A percentile compares a stretch with the other conserved stretches of the same genome.
These are phyloP conservation scores for Candida sanyaensis DNA, from an alignment of 1,139 yeast genomes.

Conservation along the genomic window DNA sequence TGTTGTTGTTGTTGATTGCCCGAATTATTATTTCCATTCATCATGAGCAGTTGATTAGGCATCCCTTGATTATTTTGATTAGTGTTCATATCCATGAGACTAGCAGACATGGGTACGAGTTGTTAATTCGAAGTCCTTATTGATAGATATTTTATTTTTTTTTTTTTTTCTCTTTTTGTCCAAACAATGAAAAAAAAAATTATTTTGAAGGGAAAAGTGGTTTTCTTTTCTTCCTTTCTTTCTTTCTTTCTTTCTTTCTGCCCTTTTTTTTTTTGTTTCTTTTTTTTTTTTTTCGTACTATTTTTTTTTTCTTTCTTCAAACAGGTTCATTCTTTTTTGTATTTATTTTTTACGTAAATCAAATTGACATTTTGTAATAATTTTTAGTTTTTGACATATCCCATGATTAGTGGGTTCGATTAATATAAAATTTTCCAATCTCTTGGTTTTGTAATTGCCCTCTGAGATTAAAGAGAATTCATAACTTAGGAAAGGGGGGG, in stretches of 20 bases:
- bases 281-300: background rate
- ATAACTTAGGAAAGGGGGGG: no score
- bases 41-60: slow-evolving; percentile 3
- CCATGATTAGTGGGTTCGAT: no score
- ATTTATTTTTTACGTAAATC: no score
- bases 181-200: slow-evolving; percentile 1
- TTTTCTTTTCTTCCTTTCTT: background rate
- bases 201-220: background rate
- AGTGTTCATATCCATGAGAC: slow-evolving; percentile 1
- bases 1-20: slow-evolving; percentile 9
- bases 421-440: no score
- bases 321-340: background rate
- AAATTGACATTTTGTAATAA: no score
- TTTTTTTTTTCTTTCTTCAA: background rate
- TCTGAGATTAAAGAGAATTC: no score
- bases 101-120: background rate
- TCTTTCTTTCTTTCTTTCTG: no score
- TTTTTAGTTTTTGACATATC: no score
- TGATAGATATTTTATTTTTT: background rate
- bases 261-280: background rate
- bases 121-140: background rate
- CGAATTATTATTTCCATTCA: slow-evolving; percentile 11
- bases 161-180: background rate
- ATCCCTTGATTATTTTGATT: slow-evolving; percentile 1
- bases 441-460: no score